Conservation (phyloP, 2,329 filamentous ascomycete genomes). For the Corinectria fuckeliana region DNA sequence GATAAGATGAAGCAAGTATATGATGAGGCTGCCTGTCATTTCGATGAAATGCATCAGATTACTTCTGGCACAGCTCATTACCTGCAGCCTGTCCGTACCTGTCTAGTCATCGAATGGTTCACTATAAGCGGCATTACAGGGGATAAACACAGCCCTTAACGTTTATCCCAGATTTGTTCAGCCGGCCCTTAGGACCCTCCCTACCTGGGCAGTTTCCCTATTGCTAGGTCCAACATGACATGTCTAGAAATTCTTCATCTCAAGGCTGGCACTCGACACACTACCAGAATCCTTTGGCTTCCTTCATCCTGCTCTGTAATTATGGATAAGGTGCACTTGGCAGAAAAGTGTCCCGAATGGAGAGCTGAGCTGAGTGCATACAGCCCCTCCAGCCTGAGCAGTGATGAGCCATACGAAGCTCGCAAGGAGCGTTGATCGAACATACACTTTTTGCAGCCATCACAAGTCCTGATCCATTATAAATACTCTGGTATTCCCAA, state of each 20-base stretch:
- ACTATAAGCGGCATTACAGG: neutral
- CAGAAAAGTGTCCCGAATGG: neutral
- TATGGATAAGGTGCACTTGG: neutral
- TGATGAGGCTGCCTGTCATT: too few species aligned
- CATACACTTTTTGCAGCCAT: neutral
- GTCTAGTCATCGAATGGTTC: neutral
- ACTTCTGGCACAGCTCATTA: neutral
- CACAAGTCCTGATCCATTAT: neutral
- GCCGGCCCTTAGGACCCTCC: neutral
- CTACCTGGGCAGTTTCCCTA: neutral
- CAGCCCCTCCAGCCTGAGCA: neutral
- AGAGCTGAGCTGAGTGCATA: neutral
- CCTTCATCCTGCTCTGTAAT: neutral
- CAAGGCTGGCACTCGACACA: neutral
- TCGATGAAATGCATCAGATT: neutral
- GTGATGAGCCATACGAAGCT: neutral
- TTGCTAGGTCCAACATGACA: neutral
- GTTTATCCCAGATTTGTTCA: neutral
- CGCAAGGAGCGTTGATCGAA: neutral
- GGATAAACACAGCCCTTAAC: neutral
- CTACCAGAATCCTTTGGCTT: neutral
- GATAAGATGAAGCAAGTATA: neutral
- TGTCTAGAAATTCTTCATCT: neutral
- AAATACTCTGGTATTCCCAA: neutral
- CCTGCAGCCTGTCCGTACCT: neutral